These are phyloP conservation scores for Fusarium sp. DNA, from an alignment of 2,329 filamentous ascomycete genomes.

Conservation along the genomic window DNA sequence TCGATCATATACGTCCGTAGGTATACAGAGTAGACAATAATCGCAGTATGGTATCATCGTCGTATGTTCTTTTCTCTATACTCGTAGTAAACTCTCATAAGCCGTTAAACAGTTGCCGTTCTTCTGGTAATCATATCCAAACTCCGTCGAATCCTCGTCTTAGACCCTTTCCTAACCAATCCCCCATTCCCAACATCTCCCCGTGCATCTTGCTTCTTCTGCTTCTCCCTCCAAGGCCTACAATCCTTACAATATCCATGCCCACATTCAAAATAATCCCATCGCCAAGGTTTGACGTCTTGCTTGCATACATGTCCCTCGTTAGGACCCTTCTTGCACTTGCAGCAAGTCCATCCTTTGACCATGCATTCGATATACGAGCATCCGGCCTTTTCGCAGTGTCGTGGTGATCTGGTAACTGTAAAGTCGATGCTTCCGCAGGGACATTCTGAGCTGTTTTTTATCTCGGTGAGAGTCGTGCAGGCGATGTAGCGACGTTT, in stretches of 20 bases:
- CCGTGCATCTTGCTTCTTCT: not conserved
- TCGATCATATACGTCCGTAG: not conserved
- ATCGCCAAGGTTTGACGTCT: constrained; percentile 28
- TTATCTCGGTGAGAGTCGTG: constrained; percentile 28
- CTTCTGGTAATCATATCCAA: constrained; percentile 12
- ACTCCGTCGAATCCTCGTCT: constrained; percentile 15
- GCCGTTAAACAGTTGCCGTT: not conserved
- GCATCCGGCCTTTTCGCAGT: constrained; percentile 27
- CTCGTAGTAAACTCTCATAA: not conserved
- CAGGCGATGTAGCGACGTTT: constrained; percentile 37
- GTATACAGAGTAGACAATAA: too few relatives aligned
- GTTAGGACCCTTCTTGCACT: constrained; percentile 39
- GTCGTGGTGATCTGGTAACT: not conserved
- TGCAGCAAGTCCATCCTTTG: constrained; percentile 40
- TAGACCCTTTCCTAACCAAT: constrained; percentile 46
- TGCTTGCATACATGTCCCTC: constrained; percentile 23
- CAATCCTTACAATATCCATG: constrained; percentile 31
- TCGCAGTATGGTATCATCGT: not conserved
- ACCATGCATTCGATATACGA: constrained; percentile 28
- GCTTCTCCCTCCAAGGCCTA: constrained; percentile 19
- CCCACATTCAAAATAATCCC: constrained; percentile 25
- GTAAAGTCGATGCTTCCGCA: constrained; percentile 39
- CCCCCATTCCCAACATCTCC: not conserved
- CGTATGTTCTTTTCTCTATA: not conserved
- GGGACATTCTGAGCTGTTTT: constrained; percentile 24